Conservation (phyloP, 805 yeast genomes). For the Kodamaea kakaduensis region DNA sequence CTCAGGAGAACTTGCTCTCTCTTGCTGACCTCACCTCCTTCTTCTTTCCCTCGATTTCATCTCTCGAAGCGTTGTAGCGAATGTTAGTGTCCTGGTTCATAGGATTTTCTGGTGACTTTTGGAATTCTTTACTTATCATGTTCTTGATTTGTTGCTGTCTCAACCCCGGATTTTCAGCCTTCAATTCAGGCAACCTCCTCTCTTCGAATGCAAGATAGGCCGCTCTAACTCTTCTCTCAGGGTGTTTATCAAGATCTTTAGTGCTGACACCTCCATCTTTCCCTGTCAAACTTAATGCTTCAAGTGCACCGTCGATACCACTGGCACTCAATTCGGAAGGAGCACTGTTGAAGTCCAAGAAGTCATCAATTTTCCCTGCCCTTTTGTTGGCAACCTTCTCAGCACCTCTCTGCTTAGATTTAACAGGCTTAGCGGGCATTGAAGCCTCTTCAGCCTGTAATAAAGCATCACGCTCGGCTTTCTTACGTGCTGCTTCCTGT, state of each 20-base stretch:
- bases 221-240: slow-evolving; percentile 84
- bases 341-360: slow-evolving; percentile 51
- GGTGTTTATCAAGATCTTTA: slow-evolving; percentile 77
- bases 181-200: slow-evolving; percentile 63
- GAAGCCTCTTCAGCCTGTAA: slow-evolving; percentile 62
- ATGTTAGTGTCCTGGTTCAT: slow-evolving; percentile 72
- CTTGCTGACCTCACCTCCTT: slow-evolving; percentile 46
- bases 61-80: slow-evolving; percentile 55
- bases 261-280: slow-evolving; percentile 52
- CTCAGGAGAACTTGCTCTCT: slow-evolving; percentile 34
- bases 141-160: slow-evolving; percentile 76
- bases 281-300: slow-evolving; percentile 66
- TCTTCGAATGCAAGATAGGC: slow-evolving; percentile 72
- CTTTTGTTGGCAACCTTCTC: slow-evolving; percentile 60
- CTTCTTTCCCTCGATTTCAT: slow-evolving; percentile 46
- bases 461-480: slow-evolving; percentile 75
- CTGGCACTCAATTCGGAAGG: slow-evolving; percentile 57
- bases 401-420: slow-evolving; percentile 59
- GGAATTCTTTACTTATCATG: slow-evolving; percentile 72
- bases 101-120: slow-evolving; percentile 77
- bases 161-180: slow-evolving; percentile 75
- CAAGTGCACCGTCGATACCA: slow-evolving; percentile 75
- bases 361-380: slow-evolving; percentile 64
- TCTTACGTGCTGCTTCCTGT: slow-evolving; percentile 73
- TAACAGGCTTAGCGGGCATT: slow-evolving; percentile 53